These are phyloP conservation scores for Claviceps monticola DNA, from an alignment of 2,329 filamentous ascomycete species.

Conservation along the genomic window DNA sequence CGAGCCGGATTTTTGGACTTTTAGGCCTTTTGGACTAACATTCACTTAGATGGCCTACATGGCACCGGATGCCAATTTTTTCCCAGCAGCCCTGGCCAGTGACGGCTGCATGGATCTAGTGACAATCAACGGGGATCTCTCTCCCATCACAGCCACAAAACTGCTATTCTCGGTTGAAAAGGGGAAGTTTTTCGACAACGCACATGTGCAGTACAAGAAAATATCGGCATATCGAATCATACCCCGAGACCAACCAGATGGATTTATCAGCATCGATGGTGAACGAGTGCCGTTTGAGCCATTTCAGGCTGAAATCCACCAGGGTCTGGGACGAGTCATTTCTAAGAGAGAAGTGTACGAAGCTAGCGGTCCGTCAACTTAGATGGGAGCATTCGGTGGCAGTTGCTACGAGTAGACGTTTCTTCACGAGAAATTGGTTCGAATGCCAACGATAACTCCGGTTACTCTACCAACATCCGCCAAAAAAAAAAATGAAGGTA, in stretches of 20 bases:
- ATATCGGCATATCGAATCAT: slow-evolving; percentile 76
- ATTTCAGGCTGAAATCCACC: slow-evolving; percentile 84
- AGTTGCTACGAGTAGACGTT: neutral
- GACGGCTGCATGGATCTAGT: slow-evolving; percentile 83
- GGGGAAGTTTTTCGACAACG: slow-evolving; percentile 66
- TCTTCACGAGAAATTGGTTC: neutral
- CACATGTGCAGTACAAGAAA: slow-evolving; percentile 69
- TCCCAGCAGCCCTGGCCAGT: slow-evolving; percentile 64
- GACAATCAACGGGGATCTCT: slow-evolving; percentile 62
- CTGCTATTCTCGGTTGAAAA: slow-evolving; percentile 60
- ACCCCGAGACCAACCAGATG: slow-evolving; percentile 55
- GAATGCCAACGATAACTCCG: too few species aligned
- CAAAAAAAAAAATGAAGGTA: neutral
- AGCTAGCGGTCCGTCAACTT: slow-evolving; percentile 36
- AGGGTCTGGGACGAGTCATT: slow-evolving; percentile 69
- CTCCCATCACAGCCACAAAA: slow-evolving; percentile 49
- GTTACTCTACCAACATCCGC: too few species aligned
- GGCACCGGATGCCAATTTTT: slow-evolving; percentile 78
- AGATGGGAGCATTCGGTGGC: slow-evolving; percentile 9
- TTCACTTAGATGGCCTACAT: slow-evolving; percentile 68
- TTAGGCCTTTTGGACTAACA: slow-evolving; percentile 5
- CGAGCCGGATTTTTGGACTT: neutral
- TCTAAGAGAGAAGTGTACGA: slow-evolving; percentile 67
- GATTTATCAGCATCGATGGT: slow-evolving; percentile 89
- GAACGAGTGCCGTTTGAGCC: slow-evolving; percentile 76